Evolutionary conservation across 352 stramenopile species (phyloP).

Genomic region (Pythium aristosporum): DNA sequence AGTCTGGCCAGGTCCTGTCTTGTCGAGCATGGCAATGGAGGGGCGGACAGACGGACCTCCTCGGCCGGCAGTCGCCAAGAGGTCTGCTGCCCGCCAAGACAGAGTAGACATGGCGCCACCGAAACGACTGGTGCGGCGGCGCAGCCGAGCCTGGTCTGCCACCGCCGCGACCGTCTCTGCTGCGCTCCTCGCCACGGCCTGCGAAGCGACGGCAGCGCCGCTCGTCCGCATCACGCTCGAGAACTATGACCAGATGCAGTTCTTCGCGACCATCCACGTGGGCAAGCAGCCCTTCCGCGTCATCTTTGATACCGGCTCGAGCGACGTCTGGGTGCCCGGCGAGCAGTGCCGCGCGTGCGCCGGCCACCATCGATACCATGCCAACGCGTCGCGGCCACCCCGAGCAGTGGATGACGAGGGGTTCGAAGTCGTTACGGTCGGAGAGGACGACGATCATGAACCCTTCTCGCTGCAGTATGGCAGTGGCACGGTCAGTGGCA

Average conservation of each 20-base stretch:
- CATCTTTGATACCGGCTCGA: slow-evolving; percentile 52
- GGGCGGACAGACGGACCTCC: background rate
- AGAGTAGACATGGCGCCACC: background rate
- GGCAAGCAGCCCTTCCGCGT: slow-evolving; percentile 38
- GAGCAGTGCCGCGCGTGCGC: slow-evolving; percentile 32
- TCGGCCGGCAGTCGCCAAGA: background rate
- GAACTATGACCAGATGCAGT: slow-evolving; percentile 46
- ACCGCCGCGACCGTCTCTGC: background rate
- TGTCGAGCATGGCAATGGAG: no score
- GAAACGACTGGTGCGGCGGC: background rate
- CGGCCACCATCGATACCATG: slow-evolving; percentile 29
- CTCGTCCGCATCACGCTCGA: slow-evolving; percentile 32
- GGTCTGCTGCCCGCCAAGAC: background rate
- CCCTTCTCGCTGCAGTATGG: slow-evolving; percentile 35
- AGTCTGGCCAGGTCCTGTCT: no score
- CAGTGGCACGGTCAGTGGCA: slow-evolving; percentile 32
- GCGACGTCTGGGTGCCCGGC: slow-evolving; percentile 41
- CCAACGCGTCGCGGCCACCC: slow-evolving; percentile 10
- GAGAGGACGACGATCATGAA: slow-evolving; percentile 1
- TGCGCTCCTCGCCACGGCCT: background rate
- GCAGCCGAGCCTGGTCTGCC: background rate
- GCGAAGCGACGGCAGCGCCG: background rate
- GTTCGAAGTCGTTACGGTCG: background rate
- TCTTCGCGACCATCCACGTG: slow-evolving; percentile 35
- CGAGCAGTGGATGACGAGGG: background rate